Conservation (phyloP, 345 rosid genomes). For the Physaria fendleri region DNA sequence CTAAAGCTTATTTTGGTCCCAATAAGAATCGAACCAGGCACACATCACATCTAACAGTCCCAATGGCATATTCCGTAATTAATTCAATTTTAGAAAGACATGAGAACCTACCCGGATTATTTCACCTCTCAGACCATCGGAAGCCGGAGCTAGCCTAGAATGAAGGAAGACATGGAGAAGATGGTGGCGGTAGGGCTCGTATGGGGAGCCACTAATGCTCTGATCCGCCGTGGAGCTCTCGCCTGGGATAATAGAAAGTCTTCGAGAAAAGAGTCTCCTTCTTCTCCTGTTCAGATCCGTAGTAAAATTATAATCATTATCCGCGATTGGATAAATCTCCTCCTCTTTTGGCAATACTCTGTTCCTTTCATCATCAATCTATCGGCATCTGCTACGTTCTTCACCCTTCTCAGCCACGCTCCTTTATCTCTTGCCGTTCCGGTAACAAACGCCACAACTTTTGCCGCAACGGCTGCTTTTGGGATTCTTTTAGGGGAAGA, state of each 20-base stretch:
- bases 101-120: no score
- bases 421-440: constrained; percentile 90
- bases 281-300: constrained; percentile 22
- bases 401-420: constrained; percentile 55
- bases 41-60: not conserved
- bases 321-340: constrained; percentile 47
- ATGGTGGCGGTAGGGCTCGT: constrained; percentile 88
- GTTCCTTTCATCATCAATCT: constrained; percentile 77
- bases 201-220: constrained; percentile 93
- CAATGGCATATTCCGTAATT: not conserved
- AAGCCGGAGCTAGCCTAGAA: not conserved
- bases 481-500: constrained; percentile 74
- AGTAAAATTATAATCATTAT: constrained; percentile 37
- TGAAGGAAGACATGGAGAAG: constrained; percentile 56
- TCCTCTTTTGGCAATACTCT: constrained; percentile 86
- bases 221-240: constrained; percentile 83
- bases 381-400: constrained; percentile 87
- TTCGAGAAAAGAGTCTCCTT: constrained; percentile 19
- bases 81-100: no score
- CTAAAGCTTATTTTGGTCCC: no score
- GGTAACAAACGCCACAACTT: constrained; percentile 85
- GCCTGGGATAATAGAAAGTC: constrained; percentile 53
- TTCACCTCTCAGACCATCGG: no score
- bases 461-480: constrained; percentile 78
- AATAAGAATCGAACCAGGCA: no score